These are phyloP conservation scores for Uronychia setigera DNA, from an alignment of 73 alveolate genomes.

Conservation along the genomic window DNA sequence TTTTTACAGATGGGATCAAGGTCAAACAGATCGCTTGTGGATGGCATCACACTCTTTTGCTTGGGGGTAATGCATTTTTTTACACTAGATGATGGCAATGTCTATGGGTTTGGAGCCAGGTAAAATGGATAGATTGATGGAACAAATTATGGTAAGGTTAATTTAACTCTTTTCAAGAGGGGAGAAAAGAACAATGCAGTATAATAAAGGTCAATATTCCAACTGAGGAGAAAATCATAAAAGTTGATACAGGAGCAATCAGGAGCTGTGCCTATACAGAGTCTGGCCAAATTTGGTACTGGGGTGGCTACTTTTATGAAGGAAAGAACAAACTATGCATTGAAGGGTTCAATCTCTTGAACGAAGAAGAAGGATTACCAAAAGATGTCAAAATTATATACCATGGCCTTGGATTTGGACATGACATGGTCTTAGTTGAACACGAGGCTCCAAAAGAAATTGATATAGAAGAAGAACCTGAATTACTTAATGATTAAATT, in stretches of 20 bases:
- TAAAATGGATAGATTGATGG: slow-evolving; percentile 58
- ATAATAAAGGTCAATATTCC: slow-evolving; percentile 46
- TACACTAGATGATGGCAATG: slow-evolving; percentile 35
- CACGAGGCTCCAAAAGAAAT: not conserved
- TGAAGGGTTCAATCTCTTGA: slow-evolving; percentile 53
- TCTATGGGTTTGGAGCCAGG: slow-evolving; percentile 69
- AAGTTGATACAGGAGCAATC: slow-evolving; percentile 39
- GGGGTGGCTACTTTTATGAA: slow-evolving; percentile 67
- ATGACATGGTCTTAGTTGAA: slow-evolving; percentile 52
- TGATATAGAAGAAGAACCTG: no score
- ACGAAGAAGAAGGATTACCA: slow-evolving; percentile 69
- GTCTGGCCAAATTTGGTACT: slow-evolving; percentile 48
- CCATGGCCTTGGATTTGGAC: slow-evolving; percentile 68
- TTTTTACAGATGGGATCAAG: slow-evolving; percentile 54
- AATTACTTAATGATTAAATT: no score
- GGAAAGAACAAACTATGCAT: slow-evolving; percentile 23
- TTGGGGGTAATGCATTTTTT: slow-evolving; percentile 1
- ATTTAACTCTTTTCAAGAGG: slow-evolving; percentile 5
- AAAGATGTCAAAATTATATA: slow-evolving; percentile 24
- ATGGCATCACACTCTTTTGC: slow-evolving; percentile 52
- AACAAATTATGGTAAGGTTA: slow-evolving; percentile 3
- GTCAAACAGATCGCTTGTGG: slow-evolving; percentile 49
- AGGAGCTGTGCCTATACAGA: slow-evolving; percentile 36
- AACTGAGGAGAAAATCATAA: slow-evolving; percentile 20
- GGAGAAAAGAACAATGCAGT: slow-evolving; percentile 56